Base-by-base conservation (phyloP, 345 rosid species). In the Cardiospermum halicacabum region DNA sequence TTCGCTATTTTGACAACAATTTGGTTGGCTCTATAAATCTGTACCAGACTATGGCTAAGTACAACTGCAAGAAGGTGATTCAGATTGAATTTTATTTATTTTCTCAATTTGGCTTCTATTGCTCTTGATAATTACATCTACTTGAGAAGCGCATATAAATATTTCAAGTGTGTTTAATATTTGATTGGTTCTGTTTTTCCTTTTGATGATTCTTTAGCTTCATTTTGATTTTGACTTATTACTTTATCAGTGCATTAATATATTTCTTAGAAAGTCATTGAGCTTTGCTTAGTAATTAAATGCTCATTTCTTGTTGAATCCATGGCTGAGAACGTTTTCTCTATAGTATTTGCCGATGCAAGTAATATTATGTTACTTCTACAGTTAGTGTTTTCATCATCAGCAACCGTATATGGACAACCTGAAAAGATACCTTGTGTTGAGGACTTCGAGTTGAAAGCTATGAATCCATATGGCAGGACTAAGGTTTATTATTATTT, bases 301-400 rank as follows among this genome's bases (percentile, higher is more conserved):
- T 60, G 16, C 64, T 71, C 43, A 21, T 16, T 54, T 60, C 18
- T 13, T 16, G 40, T 25, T 32, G 13, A 56, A n/a, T 62, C 18
- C 7, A 56, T 16, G 34, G 53, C 3, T n/a, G 7, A 58, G 13
- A 21, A 36, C 22, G 11, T 8, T 45, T 18, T 34, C 53, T 28
- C 47, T 43, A 69, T 54, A 6, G 34, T 34, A 21, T 12, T 13
- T 54, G 54, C 45, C 66, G 21, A 60, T 27, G 19, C 39, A 3
- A 65, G 43, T 37, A 26, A 22, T 19, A 25, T 16, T 2, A 65
- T 26, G 34, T 48, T 7, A 0, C 7, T 25, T 2, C 43, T 22
- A 21, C 61, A 91, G 97, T 81, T 91, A 88, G 97, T 88, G 39
- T 94, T 94, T 75, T 94, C 99, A n/a, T 94, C 99, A 53, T 91